These are phyloP conservation scores for Daldinia bambusicola DNA, from an alignment of 495 filamentous ascomycete genomes.

Conservation along the genomic window DNA sequence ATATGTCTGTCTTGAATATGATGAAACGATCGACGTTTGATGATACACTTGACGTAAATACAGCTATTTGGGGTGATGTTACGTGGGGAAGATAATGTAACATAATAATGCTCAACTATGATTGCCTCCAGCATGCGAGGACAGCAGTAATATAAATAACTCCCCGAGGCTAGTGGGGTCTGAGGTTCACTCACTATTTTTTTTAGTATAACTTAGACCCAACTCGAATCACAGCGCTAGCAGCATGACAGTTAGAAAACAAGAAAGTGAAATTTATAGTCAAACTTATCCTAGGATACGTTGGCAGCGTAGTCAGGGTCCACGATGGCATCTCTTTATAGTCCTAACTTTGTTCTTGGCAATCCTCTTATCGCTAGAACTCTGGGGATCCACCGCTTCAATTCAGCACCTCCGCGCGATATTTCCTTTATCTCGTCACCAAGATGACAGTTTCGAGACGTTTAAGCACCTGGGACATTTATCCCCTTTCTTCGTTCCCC, in stretches of 20 bases:
- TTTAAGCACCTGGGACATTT: conserved; percentile 34
- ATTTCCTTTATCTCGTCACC: background rate
- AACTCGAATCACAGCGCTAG: too few relatives aligned
- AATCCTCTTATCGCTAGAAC: background rate
- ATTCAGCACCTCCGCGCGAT: background rate
- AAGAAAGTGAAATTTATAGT: background rate
- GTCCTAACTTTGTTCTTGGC: background rate
- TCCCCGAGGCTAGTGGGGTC: too few relatives aligned
- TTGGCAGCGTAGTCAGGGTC: background rate
- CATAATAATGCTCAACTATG: too few relatives aligned
- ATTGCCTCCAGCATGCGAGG: too few relatives aligned
- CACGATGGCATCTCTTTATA: background rate
- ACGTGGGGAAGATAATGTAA: too few relatives aligned
- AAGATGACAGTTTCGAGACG: conserved; percentile 8
- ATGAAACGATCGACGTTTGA: too few relatives aligned
- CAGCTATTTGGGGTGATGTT: too few relatives aligned
- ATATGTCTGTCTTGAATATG: too few relatives aligned
- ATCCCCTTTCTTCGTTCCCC: conserved; percentile 33
- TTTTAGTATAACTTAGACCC: too few relatives aligned
- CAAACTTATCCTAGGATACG: background rate
- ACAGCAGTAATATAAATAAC: too few relatives aligned
- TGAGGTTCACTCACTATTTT: too few relatives aligned
- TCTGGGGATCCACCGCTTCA: conserved; percentile 1
- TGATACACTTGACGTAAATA: too few relatives aligned
- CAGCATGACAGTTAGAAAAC: background rate